These are phyloP conservation scores for Paraphoma sp. DNA, from an alignment of 2,329 filamentous ascomycete species.

Conservation along the genomic window DNA sequence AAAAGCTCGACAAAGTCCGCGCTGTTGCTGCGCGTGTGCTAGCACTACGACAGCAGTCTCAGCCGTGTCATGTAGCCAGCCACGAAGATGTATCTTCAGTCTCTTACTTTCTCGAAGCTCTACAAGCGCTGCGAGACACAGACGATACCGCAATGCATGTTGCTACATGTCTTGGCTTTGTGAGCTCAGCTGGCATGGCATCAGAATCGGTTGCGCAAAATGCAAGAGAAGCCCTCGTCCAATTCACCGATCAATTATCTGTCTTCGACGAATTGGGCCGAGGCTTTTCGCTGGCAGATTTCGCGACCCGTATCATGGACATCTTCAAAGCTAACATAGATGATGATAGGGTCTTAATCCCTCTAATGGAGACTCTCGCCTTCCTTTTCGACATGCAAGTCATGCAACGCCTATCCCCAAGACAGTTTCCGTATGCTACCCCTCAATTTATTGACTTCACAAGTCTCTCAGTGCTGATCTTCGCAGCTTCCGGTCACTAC, in stretches of 20 bases:
- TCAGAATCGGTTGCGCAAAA: constrained; percentile 77
- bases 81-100: constrained; percentile 61
- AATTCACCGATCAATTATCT: constrained; percentile 44
- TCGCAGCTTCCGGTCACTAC: constrained; percentile 64
- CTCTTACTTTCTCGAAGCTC: constrained; percentile 64
- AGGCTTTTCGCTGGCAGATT: constrained; percentile 30
- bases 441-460: too few relatives aligned
- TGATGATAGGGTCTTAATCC: constrained; percentile 75
- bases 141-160: constrained; percentile 22
- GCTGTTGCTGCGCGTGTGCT: constrained; percentile 35
- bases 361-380: constrained; percentile 76
- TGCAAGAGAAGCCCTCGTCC: constrained; percentile 69
- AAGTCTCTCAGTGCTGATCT: not conserved
- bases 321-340: constrained; percentile 39
- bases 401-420: constrained; percentile 46
- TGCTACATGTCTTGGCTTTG: constrained; percentile 68
- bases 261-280: not conserved
- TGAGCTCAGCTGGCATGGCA: constrained; percentile 78
- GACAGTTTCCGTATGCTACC: constrained; percentile 61
- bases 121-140: constrained; percentile 41
- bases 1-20: constrained; percentile 90
- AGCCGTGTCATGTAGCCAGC: constrained; percentile 3
- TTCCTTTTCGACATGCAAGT: constrained; percentile 66
- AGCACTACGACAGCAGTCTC: constrained; percentile 1
- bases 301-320: constrained; percentile 33